phyloP scores from a whole-genome alignment of 148 eudicot species.

The Amaranthus cruentus region DNA sequence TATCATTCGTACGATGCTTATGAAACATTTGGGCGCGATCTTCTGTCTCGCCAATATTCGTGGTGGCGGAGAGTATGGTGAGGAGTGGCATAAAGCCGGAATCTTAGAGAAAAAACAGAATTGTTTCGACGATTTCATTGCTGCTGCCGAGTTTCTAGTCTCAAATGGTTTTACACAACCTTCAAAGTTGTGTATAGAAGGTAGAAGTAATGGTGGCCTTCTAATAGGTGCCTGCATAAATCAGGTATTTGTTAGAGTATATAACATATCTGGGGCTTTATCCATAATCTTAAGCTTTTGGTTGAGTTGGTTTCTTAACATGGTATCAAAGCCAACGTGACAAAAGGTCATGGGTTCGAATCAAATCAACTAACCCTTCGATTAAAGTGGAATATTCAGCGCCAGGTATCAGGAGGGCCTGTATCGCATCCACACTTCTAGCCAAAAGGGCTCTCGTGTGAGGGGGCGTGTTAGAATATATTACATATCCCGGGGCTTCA shows the following conservation, averaged over 20 bases:
- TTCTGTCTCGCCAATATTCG: slow-evolving; percentile 85
- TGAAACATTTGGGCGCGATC: slow-evolving; percentile 61
- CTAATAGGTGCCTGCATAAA: slow-evolving; percentile 90
- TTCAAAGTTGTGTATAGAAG: slow-evolving; percentile 85
- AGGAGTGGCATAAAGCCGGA: slow-evolving; percentile 94
- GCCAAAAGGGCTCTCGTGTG: too few relatives aligned
- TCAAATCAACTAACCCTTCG: too few relatives aligned
- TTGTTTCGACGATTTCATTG: slow-evolving; percentile 80
- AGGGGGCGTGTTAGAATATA: too few relatives aligned
- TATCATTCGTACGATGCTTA: slow-evolving; percentile 48
- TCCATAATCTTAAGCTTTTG: too few relatives aligned
- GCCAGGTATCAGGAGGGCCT: too few relatives aligned
- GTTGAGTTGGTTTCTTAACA: too few relatives aligned
- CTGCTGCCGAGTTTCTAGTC: slow-evolving; percentile 76
- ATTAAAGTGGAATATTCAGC: too few relatives aligned
- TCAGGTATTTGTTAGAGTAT: slow-evolving; percentile 45
- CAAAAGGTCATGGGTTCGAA: too few relatives aligned
- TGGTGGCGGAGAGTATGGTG: slow-evolving; percentile 98
- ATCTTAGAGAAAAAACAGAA: slow-evolving; percentile 70
- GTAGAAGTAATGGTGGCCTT: slow-evolving; percentile 95
- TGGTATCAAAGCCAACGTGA: too few relatives aligned
- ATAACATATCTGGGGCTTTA: not conserved
- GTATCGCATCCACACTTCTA: too few relatives aligned
- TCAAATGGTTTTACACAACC: slow-evolving; percentile 72
- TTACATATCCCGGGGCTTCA: too few relatives aligned